Conservation (phyloP, 345 rosid species). For the Luvunga scandens region DNA sequence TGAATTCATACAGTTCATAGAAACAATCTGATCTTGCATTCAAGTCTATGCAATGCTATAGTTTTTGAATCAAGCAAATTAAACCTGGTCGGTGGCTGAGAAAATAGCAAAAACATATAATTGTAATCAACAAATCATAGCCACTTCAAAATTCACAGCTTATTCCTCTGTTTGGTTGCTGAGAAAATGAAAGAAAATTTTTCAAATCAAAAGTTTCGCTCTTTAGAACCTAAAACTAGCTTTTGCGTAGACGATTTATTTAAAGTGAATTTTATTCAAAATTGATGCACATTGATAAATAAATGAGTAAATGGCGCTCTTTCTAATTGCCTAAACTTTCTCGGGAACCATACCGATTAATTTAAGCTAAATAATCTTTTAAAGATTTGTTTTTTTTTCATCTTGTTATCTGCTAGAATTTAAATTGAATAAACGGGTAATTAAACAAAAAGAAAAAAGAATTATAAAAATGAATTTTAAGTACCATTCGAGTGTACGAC, state of each 20-base stretch:
- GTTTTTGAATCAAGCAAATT: not conserved
- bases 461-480: not conserved
- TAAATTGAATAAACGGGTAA: not conserved
- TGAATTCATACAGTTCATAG: not conserved
- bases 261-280: not conserved
- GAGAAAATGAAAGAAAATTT: not conserved
- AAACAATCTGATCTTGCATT: not conserved
- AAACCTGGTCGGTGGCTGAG: not conserved
- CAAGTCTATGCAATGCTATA: not conserved
- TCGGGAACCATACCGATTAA: not conserved
- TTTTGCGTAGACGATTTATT: no score
- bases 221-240: not conserved
- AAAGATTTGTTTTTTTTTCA: not conserved
- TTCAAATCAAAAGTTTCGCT: not conserved
- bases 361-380: not conserved
- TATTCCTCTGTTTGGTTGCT: not conserved
- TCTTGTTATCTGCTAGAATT: not conserved
- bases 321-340: not conserved
- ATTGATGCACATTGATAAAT: not conserved
- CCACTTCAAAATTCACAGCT: not conserved
- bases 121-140: not conserved
- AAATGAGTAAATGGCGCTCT: not conserved
- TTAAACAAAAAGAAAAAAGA: not conserved
- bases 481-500: conserved; percentile 2
- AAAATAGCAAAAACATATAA: not conserved